These are phyloP conservation scores for Melanogaster broomeanus DNA, from an alignment of 768 basidiomycete genomes.

Conservation along the genomic window DNA sequence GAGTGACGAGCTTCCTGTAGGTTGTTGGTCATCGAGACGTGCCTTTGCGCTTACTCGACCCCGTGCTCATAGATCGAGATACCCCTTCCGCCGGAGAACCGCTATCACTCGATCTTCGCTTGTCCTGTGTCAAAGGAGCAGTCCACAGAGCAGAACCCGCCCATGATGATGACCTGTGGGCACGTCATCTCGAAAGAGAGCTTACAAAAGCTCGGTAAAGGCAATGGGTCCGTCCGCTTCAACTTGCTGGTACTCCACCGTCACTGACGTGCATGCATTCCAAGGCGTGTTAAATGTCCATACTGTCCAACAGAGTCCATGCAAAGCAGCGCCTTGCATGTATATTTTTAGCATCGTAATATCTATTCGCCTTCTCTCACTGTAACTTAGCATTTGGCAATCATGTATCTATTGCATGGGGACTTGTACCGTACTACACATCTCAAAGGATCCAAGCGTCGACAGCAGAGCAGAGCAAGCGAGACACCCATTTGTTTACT, in stretches of 20 bases:
- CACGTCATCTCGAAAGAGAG: slow-evolving; percentile 96
- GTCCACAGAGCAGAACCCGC: slow-evolving; percentile 89
- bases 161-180: slow-evolving; percentile 97
- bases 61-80: slow-evolving; percentile 78
- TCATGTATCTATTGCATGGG: slow-evolving; percentile 6
- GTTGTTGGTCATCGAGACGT: slow-evolving; percentile 3
- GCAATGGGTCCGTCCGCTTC: slow-evolving; percentile 64
- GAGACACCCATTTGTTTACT: background rate
- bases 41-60: background rate
- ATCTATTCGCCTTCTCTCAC: background rate
- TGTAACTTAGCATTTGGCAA: background rate
- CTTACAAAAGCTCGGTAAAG: slow-evolving; percentile 85
- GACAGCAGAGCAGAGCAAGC: background rate
- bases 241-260: background rate
- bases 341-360: slow-evolving; percentile 54
- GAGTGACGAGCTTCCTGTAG: slow-evolving; percentile 84
- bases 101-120: slow-evolving; percentile 96
- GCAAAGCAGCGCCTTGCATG: slow-evolving; percentile 54
- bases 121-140: slow-evolving; percentile 99
- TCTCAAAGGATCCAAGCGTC: too few species aligned
- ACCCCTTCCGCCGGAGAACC: slow-evolving; percentile 78
- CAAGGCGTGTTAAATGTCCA: slow-evolving; percentile 91
- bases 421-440: slow-evolving; percentile 8
- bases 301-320: slow-evolving; percentile 89
- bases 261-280: background rate